Base-by-base conservation (phyloP, 179 eudicot genomes). In the Silene noctiflora region DNA sequence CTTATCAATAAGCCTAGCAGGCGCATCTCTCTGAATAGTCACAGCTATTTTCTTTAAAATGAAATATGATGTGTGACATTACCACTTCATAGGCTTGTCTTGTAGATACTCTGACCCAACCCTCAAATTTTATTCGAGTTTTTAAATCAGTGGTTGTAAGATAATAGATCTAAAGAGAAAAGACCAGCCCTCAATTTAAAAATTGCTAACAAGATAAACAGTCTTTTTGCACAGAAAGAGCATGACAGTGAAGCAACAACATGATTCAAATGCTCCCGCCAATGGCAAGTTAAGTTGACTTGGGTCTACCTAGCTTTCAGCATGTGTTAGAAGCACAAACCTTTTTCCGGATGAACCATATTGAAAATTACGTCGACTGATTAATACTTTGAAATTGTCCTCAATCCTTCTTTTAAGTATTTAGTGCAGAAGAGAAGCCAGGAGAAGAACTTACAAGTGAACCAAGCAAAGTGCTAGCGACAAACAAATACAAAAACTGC, bases 401-500 rank as follows among this genome's bases (percentile, higher is more conserved):
- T 48, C 56, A 11, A 56, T n/a, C 73, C 17, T 42, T 75, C 63
- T 27, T 33, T 27, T 61, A 59, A 44, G 64, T 27, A 27, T 24
- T 60, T 76, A 24, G 33, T 19, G 53, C 27, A 21, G 33, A 20
- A 63, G 75, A 71, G 25, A 59, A 55, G 9, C 20, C 22, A 5
- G 42, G 55, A 69, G 48, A 76, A 21, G 67, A 24, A 84, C 88
- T 87, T 83, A 89, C 92, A 33, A 60, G 14, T 48, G 87, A 80
- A 25, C 96, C 92, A 9, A 90, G 85, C 66, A 86, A 75, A 63
- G 96, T 89, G 81, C 96, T 90, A 27, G 87, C 67, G 25, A 83
- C 53, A 70, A 90, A 90, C 33, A 89, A 75, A 27, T 72, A 71
- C 24, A 80, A 59, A 75, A 91, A 86, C 22, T 82, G 83, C 53